Evolutionary conservation across 1,284 basidiomycete species (phyloP), one percentile per base, ranked within the genome.

Genomic region (Trametes pubescens): DNA sequence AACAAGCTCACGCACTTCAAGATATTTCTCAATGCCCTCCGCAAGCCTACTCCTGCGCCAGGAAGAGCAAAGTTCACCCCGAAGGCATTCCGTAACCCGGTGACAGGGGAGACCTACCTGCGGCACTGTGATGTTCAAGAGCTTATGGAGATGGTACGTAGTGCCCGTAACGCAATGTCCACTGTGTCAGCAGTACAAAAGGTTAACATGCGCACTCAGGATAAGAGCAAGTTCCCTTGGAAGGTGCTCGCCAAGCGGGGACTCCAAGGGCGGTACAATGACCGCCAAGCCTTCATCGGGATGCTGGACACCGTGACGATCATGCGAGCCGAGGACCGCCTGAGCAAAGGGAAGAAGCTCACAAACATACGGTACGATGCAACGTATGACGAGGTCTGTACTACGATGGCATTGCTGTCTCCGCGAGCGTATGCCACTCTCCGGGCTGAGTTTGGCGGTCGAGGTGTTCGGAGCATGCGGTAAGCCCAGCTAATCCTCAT

Each of bases 1-100:
- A 49, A 75, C 48, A 59, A 80, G 78, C 11, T 78, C 76, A 5
- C 68, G 67, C 69, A 80, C 78, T 49, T 74, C 62, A 21, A 81
- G 74, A 34, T 75, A 71, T 24, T 51, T 40, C 57, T 78, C 48
- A 16, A 80, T 58, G 0, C 79, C 29, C 49, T 59, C 43, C 53
- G 53, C 11, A 55, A 51, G 34, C 32, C 16, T 21, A 32, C 51
- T 9, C 51, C 51, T 35, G n/a, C 51, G 11, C 32, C 32, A 2
- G 43, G 43, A 11, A 47, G 35, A 44, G 40, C 40, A 8, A 57
- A 57, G 24, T 74, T 76, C 13, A 57, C 55, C 5, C 55, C 55
- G 2, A 57, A 57, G 44, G 16, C 29, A 3, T 57, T 48, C 44
- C 55, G 55, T 16, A 57, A 57, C 22, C 43, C 40, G 22, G 43